phyloP scores from a whole-genome alignment of 305 asterid species.

The Fraxinus dipetala region DNA sequence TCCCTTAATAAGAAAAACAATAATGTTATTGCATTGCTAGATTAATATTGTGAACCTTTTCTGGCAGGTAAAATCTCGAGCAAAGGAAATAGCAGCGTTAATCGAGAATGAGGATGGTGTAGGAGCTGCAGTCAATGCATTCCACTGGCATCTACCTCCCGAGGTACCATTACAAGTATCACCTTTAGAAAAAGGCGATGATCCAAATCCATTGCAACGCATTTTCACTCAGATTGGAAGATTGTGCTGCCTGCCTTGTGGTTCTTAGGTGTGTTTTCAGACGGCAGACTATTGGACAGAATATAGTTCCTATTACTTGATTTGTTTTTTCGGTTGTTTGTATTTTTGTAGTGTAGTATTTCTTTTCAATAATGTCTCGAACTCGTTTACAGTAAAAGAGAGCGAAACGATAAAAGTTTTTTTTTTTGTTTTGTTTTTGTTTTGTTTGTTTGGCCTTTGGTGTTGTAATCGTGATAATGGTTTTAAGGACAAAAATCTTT shows the following conservation, averaged over 20 bases:
- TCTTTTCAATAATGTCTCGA: slow-evolving; percentile 14
- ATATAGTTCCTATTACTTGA: slow-evolving; percentile 21
- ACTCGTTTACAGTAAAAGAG: not conserved
- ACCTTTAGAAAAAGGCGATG: slow-evolving; percentile 37
- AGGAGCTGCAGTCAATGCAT: slow-evolving; percentile 83
- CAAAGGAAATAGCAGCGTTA: slow-evolving; percentile 57
- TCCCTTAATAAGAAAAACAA: not conserved
- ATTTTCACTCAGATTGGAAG: slow-evolving; percentile 70
- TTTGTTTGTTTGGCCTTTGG: not conserved
- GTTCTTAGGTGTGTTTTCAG: slow-evolving; percentile 30
- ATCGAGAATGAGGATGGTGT: slow-evolving; percentile 85
- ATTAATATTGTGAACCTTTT: not conserved
- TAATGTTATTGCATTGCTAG: not conserved
- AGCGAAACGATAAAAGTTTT: not conserved
- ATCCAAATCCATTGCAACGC: slow-evolving; percentile 73
- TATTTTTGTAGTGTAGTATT: slow-evolving; percentile 19
- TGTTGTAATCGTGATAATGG: not conserved
- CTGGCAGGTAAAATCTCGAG: slow-evolving; percentile 74
- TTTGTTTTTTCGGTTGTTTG: not conserved
- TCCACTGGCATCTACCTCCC: slow-evolving; percentile 78
- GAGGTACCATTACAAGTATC: slow-evolving; percentile 57
- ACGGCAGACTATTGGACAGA: slow-evolving; percentile 8
- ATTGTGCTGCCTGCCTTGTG: slow-evolving; percentile 65
- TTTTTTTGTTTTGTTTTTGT: not conserved
- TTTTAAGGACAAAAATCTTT: not conserved